These are phyloP conservation scores for Metschnikowia henanensis DNA, from an alignment of 805 yeast genomes.

Conservation along the genomic window DNA sequence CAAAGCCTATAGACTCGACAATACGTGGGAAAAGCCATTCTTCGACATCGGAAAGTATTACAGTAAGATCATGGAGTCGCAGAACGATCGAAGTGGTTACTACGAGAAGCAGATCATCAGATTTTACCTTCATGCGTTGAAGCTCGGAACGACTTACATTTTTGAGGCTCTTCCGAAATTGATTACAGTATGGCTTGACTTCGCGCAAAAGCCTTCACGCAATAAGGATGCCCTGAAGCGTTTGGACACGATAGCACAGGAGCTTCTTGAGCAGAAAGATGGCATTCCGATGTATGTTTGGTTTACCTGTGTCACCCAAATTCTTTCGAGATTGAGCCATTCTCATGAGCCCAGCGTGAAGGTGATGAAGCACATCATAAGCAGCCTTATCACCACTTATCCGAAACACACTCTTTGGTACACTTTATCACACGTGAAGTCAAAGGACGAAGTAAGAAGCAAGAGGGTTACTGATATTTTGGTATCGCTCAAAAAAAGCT, in stretches of 20 bases:
- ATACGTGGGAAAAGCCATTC: constrained; percentile 74
- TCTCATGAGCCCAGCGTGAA: constrained; percentile 54
- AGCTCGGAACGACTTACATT: constrained; percentile 61
- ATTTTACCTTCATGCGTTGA: constrained; percentile 58
- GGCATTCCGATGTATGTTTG: constrained; percentile 57
- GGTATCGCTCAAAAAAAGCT: constrained; percentile 16
- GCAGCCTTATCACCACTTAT: constrained; percentile 57
- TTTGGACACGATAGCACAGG: constrained; percentile 48
- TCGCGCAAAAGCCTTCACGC: constrained; percentile 38
- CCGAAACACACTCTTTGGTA: constrained; percentile 90
- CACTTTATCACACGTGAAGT: constrained; percentile 66
- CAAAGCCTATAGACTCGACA: constrained; percentile 53
- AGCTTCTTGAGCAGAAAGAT: constrained; percentile 43
- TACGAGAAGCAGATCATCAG: constrained; percentile 56
- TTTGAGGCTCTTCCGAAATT: constrained; percentile 87
- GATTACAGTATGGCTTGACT: constrained; percentile 90
- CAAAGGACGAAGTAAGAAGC: constrained; percentile 39
- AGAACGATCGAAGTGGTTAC: constrained; percentile 47
- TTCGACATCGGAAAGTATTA: constrained; percentile 79
- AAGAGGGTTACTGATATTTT: constrained; percentile 29
- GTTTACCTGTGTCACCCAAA: constrained; percentile 84
- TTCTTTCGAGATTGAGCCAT: constrained; percentile 77
- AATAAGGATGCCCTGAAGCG: constrained; percentile 33
- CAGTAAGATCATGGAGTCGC: constrained; percentile 74
- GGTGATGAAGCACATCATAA: constrained; percentile 57